phyloP scores from a whole-genome alignment of 2,329 filamentous ascomycete genomes.

The Phyllosticta citriasiana region DNA sequence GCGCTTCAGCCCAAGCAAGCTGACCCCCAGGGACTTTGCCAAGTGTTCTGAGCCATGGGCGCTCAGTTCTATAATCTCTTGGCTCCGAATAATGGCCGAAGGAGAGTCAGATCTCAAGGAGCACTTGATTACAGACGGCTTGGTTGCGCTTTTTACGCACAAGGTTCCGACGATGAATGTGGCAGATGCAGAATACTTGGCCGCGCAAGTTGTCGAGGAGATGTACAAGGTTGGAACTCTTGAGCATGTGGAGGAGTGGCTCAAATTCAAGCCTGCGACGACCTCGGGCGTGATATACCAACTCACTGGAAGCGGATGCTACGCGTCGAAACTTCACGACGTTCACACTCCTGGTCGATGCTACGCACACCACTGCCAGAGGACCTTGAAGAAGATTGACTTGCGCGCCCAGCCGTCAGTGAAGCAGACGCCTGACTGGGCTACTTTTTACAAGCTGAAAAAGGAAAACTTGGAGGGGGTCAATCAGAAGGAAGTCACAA shows the following conservation, averaged over 20 bases:
- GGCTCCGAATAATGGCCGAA: slow-evolving; percentile 83
- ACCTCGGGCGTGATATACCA: slow-evolving; percentile 91
- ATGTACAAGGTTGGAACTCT: slow-evolving; percentile 75
- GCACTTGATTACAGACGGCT: slow-evolving; percentile 74
- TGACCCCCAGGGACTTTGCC: slow-evolving; percentile 70
- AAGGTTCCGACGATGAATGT: slow-evolving; percentile 99
- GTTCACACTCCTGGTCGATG: slow-evolving; percentile 63
- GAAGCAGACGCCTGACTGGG: slow-evolving; percentile 63
- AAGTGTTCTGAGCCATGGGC: slow-evolving; percentile 89
- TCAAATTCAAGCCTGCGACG: slow-evolving; percentile 73
- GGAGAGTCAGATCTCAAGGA: slow-evolving; percentile 81
- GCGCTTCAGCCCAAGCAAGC: slow-evolving; percentile 76
- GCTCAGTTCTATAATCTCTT: slow-evolving; percentile 72
- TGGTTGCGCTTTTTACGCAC: slow-evolving; percentile 80
- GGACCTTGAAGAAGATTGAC: slow-evolving; percentile 91
- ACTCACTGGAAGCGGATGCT: slow-evolving; percentile 83
- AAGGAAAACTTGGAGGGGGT: slow-evolving; percentile 64
- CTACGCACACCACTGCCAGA: slow-evolving; percentile 87
- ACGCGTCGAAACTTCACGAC: slow-evolving; percentile 71
- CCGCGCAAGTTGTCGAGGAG: slow-evolving; percentile 62
- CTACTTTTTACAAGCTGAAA: slow-evolving; percentile 73
- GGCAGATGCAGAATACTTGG: slow-evolving; percentile 84
- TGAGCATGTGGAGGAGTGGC: slow-evolving; percentile 90
- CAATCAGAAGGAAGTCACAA: slow-evolving; percentile 78
- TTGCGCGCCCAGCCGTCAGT: slow-evolving; percentile 62